These are phyloP conservation scores for Brettanomyces nanus DNA, from an alignment of 805 yeast species.

Conservation along the genomic window DNA sequence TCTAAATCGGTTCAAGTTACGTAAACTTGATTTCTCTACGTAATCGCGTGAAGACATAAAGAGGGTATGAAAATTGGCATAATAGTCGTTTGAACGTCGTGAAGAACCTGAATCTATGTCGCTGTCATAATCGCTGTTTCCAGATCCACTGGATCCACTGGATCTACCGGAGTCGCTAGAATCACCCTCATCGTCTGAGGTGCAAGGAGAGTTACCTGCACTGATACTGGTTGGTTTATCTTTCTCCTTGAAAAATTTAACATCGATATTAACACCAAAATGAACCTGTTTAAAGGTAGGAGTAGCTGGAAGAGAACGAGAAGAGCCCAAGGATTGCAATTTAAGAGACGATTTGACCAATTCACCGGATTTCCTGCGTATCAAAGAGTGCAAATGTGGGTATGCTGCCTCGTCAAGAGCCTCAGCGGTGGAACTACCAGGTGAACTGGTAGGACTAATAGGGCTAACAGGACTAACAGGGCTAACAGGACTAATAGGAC, in stretches of 20 bases:
- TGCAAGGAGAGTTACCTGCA: constrained; percentile 53
- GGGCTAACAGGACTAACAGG: background rate
- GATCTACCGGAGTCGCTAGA: constrained; percentile 19
- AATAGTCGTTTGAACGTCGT: constrained; percentile 5
- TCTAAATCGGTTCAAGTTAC: constrained; percentile 15
- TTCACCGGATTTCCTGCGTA: constrained; percentile 87
- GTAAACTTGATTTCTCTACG: constrained; percentile 8
- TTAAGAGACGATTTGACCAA: constrained; percentile 69
- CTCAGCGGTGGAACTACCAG: background rate
- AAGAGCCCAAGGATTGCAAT: constrained; percentile 21
- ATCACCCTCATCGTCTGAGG: constrained; percentile 26
- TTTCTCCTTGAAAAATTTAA: constrained; percentile 60
- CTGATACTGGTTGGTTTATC: constrained; percentile 76
- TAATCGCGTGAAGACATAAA: constrained; percentile 14
- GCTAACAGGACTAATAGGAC: background rate
- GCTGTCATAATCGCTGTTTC: constrained; percentile 11
- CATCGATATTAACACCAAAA: constrained; percentile 69
- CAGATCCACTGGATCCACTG: constrained; percentile 16
- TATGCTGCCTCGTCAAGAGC: background rate
- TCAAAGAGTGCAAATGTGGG: constrained; percentile 30
- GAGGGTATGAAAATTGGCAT: constrained; percentile 9
- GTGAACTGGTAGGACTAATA: background rate
- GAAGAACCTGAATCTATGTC: constrained; percentile 12
- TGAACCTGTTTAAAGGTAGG: constrained; percentile 73
- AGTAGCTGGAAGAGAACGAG: constrained; percentile 39